Evolutionary conservation across 805 yeast genomes (phyloP).

Genomic region (Metschnikowia gruessii): DNA sequence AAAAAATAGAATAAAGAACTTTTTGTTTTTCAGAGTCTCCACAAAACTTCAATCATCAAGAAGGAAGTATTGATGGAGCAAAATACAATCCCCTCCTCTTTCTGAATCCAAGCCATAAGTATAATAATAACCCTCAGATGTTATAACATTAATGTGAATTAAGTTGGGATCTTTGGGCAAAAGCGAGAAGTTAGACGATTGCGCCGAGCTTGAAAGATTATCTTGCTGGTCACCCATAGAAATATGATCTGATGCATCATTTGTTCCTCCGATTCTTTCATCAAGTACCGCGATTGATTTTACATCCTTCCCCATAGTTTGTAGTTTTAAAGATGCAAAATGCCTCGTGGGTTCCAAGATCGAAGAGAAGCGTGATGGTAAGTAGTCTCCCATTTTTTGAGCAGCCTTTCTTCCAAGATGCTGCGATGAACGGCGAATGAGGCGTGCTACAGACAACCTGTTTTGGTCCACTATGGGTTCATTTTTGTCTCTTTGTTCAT

Average conservation of each 20-base stretch:
- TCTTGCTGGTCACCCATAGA: constrained; percentile 15
- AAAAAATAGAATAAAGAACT: background rate
- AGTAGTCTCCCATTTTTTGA: constrained; percentile 81
- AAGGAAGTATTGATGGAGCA: constrained; percentile 67
- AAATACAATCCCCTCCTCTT: constrained; percentile 88
- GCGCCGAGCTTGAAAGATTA: constrained; percentile 1
- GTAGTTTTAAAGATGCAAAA: constrained; percentile 80
- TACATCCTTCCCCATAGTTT: constrained; percentile 37
- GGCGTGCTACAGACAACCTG: constrained; percentile 68
- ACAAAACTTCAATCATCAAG: constrained; percentile 25
- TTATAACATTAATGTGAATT: constrained; percentile 63
- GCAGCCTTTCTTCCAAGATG: constrained; percentile 78
- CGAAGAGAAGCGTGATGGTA: constrained; percentile 77
- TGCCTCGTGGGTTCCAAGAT: constrained; percentile 88
- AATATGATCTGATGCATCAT: constrained; percentile 26
- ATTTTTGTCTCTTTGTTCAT: constrained; percentile 22
- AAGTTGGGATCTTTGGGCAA: constrained; percentile 13
- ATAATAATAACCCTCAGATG: constrained; percentile 76
- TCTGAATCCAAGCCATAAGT: constrained; percentile 81
- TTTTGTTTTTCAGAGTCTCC: background rate
- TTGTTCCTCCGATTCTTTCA: constrained; percentile 30
- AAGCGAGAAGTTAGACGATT: constrained; percentile 1
- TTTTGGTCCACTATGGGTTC: constrained; percentile 73
- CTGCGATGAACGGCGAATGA: constrained; percentile 76
- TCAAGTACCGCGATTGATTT: constrained; percentile 47